Evolutionary conservation across 2,329 filamentous ascomycete species (phyloP).

Genomic region (Trichoderma sp.): DNA sequence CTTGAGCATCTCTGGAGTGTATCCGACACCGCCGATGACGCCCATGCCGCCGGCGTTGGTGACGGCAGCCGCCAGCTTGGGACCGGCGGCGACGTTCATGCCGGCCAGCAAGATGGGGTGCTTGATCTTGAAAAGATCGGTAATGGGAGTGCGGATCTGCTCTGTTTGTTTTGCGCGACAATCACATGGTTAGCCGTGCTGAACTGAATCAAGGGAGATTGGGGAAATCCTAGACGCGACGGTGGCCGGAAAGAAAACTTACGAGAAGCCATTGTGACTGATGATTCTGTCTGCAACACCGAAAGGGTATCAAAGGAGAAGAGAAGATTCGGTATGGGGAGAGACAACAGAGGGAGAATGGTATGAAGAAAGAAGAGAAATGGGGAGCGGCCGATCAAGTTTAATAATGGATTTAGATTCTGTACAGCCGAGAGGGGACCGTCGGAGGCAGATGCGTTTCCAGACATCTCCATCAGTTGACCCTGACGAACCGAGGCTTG

Average conservation of each 20-base stretch:
- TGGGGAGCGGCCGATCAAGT: background rate
- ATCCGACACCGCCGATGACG: constrained; percentile 93
- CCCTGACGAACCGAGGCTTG: constrained; percentile 22
- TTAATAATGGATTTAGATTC: constrained; percentile 8
- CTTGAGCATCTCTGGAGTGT: constrained; percentile 94
- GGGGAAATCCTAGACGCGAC: background rate
- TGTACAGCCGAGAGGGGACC: constrained; percentile 19
- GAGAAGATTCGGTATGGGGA: background rate
- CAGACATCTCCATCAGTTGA: constrained; percentile 3
- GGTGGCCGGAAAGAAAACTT: constrained; percentile 31
- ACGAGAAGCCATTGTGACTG: constrained; percentile 73
- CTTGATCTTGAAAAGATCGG: constrained; percentile 97
- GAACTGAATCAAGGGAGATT: background rate
- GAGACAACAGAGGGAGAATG: background rate
- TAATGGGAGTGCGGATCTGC: constrained; percentile 81
- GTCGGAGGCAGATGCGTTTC: constrained; percentile 5
- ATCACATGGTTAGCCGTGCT: constrained; percentile 1
- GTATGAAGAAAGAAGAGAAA: background rate
- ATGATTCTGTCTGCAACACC: constrained; percentile 19
- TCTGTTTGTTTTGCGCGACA: constrained; percentile 30
- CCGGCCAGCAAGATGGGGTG: constrained; percentile 94
- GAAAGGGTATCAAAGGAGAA: constrained; percentile 25
- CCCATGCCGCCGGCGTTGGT: constrained; percentile 96
- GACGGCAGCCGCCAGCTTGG: constrained; percentile 93
- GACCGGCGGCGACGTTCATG: constrained; percentile 98